A percentile compares a stretch with the other conserved stretches of the same genome.
These are phyloP conservation scores for Somion occarium DNA, from an alignment of 1,284 basidiomycete species.

Conservation along the genomic window DNA sequence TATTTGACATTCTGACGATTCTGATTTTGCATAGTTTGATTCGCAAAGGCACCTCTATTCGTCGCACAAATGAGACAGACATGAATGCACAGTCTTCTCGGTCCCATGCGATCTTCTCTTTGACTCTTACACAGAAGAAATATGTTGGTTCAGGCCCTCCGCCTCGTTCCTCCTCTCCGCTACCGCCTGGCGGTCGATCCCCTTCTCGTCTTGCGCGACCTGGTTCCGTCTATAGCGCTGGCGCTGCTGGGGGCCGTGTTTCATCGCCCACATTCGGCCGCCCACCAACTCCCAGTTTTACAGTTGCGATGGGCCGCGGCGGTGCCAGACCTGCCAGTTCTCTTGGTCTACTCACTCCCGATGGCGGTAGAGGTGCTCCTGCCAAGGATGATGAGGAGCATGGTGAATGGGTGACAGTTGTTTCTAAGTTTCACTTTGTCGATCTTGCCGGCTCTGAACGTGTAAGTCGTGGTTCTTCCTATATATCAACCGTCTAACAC, in stretches of 20 bases:
- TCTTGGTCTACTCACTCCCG: conserved; percentile 51
- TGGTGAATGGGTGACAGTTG: conserved; percentile 84
- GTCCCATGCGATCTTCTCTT: conserved; percentile 97
- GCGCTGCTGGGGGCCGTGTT: conserved; percentile 43
- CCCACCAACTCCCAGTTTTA: conserved; percentile 72
- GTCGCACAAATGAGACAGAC: conserved; percentile 95
- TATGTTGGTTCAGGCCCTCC: conserved; percentile 62
- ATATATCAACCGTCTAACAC: neutral
- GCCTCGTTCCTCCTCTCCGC: conserved; percentile 70
- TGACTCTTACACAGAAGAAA: conserved; percentile 89
- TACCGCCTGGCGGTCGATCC: conserved; percentile 63
- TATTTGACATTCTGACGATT: neutral
- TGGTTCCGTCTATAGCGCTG: conserved; percentile 56
- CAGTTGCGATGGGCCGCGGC: conserved; percentile 65
- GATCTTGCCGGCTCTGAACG: conserved; percentile 96
- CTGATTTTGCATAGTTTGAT: conserved; percentile 49
- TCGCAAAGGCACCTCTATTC: conserved; percentile 82
- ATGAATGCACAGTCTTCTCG: conserved; percentile 99
- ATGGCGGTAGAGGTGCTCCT: conserved; percentile 35
- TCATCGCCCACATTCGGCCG: conserved; percentile 72
- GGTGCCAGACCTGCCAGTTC: conserved; percentile 71
- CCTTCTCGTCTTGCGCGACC: conserved; percentile 76
- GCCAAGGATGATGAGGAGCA: conserved; percentile 40
- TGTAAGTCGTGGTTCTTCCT: conserved; percentile 38
- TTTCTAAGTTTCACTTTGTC: conserved; percentile 98